Evolutionary conservation across 257 asterid genomes (phyloP).

Genomic region (Mitragyna speciosa): DNA sequence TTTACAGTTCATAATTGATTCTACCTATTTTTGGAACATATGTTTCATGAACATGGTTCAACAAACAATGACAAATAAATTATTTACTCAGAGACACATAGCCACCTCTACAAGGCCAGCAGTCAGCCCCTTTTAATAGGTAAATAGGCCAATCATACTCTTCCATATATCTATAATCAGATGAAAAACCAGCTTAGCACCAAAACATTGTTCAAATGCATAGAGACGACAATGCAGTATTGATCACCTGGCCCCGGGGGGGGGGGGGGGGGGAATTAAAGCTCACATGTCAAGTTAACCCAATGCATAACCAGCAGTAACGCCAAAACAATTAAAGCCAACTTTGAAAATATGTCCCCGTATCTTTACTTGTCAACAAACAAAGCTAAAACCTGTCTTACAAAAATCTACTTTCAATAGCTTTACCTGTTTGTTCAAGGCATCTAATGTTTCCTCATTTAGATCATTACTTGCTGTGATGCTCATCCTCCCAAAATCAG

Average conservation of each 20-base stretch:
- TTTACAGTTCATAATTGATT: neutral
- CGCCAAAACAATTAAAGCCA: neutral
- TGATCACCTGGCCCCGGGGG: no score
- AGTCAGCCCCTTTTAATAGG: neutral
- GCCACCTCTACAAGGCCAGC: neutral
- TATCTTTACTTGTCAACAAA: neutral
- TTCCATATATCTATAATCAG: neutral
- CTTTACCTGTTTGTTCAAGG: constrained; percentile 88
- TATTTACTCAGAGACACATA: neutral
- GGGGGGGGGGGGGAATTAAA: neutral
- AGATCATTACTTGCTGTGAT: constrained; percentile 97
- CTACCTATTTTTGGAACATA: neutral
- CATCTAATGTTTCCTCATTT: constrained; percentile 96
- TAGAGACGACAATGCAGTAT: neutral
- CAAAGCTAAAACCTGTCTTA: neutral
- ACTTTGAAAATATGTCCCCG: neutral
- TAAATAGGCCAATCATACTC: neutral
- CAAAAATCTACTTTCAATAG: neutral
- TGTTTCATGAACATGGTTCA: neutral
- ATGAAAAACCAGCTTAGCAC: neutral
- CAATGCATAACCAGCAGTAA: no score
- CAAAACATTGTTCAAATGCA: neutral
- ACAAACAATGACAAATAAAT: neutral
- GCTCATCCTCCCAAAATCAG: constrained; percentile 63
- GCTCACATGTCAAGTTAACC: neutral